Evolutionary conservation across 805 yeast genomes (phyloP), one percentile per base, ranked within the genome.

Genomic region (Candida ovalis): DNA sequence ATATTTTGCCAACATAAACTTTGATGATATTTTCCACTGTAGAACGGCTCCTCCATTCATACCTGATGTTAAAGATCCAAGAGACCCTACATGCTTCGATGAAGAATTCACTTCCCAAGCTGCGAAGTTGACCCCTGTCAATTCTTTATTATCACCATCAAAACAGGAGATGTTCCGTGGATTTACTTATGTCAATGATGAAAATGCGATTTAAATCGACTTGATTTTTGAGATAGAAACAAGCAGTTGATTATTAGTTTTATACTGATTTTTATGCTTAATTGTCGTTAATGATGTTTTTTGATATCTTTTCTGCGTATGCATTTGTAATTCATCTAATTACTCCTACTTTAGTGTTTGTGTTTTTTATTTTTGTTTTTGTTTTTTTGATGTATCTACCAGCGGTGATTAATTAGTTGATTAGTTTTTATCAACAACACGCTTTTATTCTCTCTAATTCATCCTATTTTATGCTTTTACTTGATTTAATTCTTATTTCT

Each of bases 81-180:
- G 91, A 48, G 98, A 91, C 67, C 90, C 91, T 41, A 80, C 94
- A 2, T 89, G 89, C 71, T 94, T 94, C 63, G 99, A 94, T 69
- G 86, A 84, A 59, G 97, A 90, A 65, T 94, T 94, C 64, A 94
- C 99, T 0, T 81, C 90, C 0, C 97, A 94, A 61, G 86, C 94
- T 32, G 97, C 98, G 32, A 84, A 96, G 44, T 76, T 92, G 67
- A 94, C 99, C 1, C 99, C 99, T 2, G 91, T 94, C 43, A 92
- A 89, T 51, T 85, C 96, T 27, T 83, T 87, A 6, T 74, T 94
- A 60, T 85, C 94, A 13, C 81, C 94, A 1, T 80, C 84, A 24
- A 85, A 86, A 81, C 99, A 94, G 74, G 97, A 94, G 61, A 95
- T 89, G 71, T 94, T 94, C 78, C 82, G 98, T 59, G 99, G 99